Base-by-base conservation (phyloP, 306 rosid species). In the Rosa lucieae region DNA sequence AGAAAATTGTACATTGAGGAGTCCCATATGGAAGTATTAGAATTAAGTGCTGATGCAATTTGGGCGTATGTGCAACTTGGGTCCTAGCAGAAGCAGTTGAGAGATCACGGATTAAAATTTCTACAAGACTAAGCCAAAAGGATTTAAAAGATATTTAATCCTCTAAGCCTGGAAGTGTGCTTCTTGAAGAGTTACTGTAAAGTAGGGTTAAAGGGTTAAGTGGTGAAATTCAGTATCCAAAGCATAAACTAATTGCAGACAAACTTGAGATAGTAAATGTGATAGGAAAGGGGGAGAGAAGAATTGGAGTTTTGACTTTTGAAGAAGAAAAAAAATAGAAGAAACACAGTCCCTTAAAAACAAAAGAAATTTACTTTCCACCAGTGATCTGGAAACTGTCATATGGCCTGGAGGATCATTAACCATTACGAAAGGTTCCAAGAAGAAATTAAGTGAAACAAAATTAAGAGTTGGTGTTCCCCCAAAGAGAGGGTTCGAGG, bases 381-480 rank as follows among this genome's bases (percentile, higher is more conserved):
- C 5, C 1, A 14, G 10, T 8, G 14, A 78, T 39, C 46, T 77
- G 17, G 80, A 67, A 35, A 44, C 42, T 10, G 21, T 77, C 26
- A 66, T 37, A 35, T 67, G 76, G 81, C 70, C 76, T 3, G 81
- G 69, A 23, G 37, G 69, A 42, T 40, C 73, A 23, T 35, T 53
- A 63, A 79, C 23, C 6, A 21, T 63, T 5, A 18, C 52, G 5
- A 52, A 62, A 3, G 73, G 78, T 37, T 69, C 32, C 65, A 17
- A 10, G 53, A 40, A 6, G 68, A 21, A 11, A 61, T 13, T 39
- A 42, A 58, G 20, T 8, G 15, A 42, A 8, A 21, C 9, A 15
- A 58, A 37, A n/a, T 49, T 82, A 32, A 58, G 58, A 82, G 40
- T 82, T 40, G 81, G 78, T 1, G 78, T 77, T 42, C 85, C 81